Evolutionary conservation across 352 stramenopile genomes (phyloP).

Genomic region (Elongisporangium prolatum): DNA sequence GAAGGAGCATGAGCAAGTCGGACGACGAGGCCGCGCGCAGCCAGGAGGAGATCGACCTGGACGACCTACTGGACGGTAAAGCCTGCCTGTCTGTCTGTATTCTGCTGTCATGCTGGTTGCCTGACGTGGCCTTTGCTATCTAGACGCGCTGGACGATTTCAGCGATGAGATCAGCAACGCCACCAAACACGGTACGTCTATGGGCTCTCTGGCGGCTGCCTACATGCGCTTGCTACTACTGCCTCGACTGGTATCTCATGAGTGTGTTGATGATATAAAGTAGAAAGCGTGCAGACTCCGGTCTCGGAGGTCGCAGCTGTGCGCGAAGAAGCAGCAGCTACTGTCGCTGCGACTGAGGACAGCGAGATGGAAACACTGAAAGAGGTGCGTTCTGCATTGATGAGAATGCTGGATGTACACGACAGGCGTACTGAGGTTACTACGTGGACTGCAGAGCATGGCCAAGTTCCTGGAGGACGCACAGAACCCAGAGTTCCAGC

Average conservation of each 20-base stretch:
- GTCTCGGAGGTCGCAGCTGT: conserved; percentile 32
- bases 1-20: conserved; percentile 8
- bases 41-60: conserved; percentile 66
- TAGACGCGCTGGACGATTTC: conserved; percentile 85
- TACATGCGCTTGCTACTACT: conserved; percentile 5
- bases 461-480: conserved; percentile 81
- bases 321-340: conserved; percentile 45
- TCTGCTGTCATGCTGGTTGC: background rate
- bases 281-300: conserved; percentile 7
- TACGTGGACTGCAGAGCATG: conserved; percentile 51
- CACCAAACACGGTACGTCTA: conserved; percentile 9
- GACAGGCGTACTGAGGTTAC: background rate
- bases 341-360: conserved; percentile 31
- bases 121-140: background rate
- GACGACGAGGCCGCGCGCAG: conserved; percentile 25
- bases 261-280: background rate
- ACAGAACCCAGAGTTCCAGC: conserved; percentile 84
- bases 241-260: background rate
- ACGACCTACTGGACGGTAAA: conserved; percentile 75
- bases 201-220: too few relatives aligned
- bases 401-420: background rate
- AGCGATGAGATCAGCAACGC: conserved; percentile 49
- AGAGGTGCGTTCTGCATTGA: conserved; percentile 31
- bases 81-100: background rate
- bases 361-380: conserved; percentile 59